Evolutionary conservation across 495 filamentous ascomycete genomes (phyloP).

Genomic region (Hypoxylon lienhwacheense): DNA sequence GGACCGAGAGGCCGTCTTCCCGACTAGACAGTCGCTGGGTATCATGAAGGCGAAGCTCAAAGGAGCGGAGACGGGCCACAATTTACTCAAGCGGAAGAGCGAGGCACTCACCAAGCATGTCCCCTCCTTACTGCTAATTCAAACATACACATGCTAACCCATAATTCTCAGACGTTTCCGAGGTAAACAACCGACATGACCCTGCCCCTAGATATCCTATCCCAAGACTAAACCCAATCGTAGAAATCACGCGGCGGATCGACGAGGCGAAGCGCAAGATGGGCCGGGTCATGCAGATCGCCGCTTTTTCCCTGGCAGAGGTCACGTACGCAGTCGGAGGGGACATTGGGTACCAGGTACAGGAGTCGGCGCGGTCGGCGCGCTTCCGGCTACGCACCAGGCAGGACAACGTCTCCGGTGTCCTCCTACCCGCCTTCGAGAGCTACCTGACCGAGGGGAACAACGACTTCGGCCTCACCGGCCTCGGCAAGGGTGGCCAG

Average conservation of each 20-base stretch:
- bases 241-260: conserved; percentile 94
- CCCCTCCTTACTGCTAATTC: not conserved
- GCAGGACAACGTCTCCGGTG: conserved; percentile 98
- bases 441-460: conserved; percentile 81
- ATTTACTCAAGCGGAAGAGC: conserved; percentile 85
- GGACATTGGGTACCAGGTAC: conserved; percentile 94
- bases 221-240: conserved; percentile 4
- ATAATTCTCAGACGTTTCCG: conserved; percentile 69
- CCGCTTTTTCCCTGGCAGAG: conserved; percentile 95
- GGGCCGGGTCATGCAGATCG: conserved; percentile 99
- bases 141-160: conserved; percentile 10
- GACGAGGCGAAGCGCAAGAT: conserved; percentile 99
- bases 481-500: conserved; percentile 94
- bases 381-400: conserved; percentile 89
- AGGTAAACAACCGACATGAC: conserved; percentile 55
- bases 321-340: conserved; percentile 97
- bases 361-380: conserved; percentile 90
- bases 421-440: conserved; percentile 91
- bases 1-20: conserved; percentile 94
- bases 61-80: conserved; percentile 89
- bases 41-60: conserved; percentile 99
- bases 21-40: conserved; percentile 93
- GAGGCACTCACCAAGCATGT: conserved; percentile 86
- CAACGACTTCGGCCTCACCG: conserved; percentile 95
- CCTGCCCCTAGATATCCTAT: not conserved